A percentile compares a stretch with the other conserved stretches of the same genome.
These are phyloP conservation scores for Tetrahymena thermophila DNA, from an alignment of 73 alveolate species.

Conservation along the genomic window DNA sequence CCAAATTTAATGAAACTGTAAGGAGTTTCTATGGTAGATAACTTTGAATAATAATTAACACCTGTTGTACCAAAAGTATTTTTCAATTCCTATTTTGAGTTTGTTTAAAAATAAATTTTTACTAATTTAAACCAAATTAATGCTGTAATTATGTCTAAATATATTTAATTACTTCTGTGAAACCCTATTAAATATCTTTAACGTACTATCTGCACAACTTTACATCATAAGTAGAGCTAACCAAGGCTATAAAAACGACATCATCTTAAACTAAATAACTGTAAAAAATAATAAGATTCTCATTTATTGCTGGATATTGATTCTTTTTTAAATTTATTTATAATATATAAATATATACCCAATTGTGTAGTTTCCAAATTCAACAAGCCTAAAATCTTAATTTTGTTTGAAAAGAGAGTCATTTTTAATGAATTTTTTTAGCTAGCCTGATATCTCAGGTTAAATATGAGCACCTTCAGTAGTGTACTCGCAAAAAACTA, in stretches of 20 bases:
- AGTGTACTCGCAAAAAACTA: not conserved
- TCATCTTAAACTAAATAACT: not conserved
- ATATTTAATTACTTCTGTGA: not conserved
- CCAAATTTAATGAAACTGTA: not conserved
- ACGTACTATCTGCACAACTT: not conserved
- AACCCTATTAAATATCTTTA: not conserved
- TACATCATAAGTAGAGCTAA: not conserved
- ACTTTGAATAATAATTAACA: not conserved
- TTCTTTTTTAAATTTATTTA: too few relatives aligned
- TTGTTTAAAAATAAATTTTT: not conserved
- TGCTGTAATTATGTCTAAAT: not conserved
- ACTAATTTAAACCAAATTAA: not conserved
- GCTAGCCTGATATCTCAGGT: not conserved
- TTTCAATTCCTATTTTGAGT: not conserved
- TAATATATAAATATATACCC: not conserved
- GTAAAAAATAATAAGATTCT: not conserved
- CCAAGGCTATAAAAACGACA: not conserved
- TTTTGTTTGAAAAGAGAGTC: not conserved
- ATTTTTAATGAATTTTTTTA: not conserved
- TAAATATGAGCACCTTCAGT: not conserved
- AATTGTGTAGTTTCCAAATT: not conserved
- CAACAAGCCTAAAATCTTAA: not conserved
- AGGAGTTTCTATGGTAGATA: not conserved
- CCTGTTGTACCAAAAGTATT: not conserved
- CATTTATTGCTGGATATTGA: too few relatives aligned